phyloP scores from a whole-genome alignment of 2,329 filamentous ascomycete species.

The Clarireedia monteithiana region DNA sequence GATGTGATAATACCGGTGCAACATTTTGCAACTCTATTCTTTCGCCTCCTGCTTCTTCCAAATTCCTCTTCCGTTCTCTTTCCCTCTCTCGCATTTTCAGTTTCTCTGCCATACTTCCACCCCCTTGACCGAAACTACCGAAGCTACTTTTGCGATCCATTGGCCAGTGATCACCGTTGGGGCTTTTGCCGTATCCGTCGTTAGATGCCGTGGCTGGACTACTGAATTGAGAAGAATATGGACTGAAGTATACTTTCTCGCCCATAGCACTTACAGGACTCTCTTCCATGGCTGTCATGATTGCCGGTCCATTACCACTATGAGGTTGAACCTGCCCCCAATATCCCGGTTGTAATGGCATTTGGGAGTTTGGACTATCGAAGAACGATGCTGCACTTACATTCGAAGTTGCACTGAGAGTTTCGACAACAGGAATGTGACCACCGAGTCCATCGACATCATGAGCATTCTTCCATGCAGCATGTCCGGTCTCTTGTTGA shows the following conservation, averaged over 20 bases:
- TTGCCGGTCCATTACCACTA: conserved; percentile 30
- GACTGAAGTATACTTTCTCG: conserved; percentile 44
- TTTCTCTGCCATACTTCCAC: conserved; percentile 6
- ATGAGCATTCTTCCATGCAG: conserved; percentile 18
- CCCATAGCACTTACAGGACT: conserved; percentile 31
- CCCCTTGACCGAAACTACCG: neutral
- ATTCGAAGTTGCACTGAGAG: conserved; percentile 20
- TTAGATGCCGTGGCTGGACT: conserved; percentile 38
- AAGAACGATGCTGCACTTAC: conserved; percentile 26
- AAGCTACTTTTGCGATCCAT: conserved; percentile 17
- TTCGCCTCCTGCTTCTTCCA: conserved; percentile 15
- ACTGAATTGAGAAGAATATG: conserved; percentile 52
- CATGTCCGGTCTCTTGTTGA: conserved; percentile 20
- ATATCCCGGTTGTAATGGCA: conserved; percentile 35
- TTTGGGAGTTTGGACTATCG: conserved; percentile 48
- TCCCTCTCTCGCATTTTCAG: conserved; percentile 3
- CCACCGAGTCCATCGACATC: conserved; percentile 2
- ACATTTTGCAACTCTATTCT: conserved; percentile 23
- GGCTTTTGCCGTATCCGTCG: conserved; percentile 4
- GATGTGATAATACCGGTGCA: conserved; percentile 23
- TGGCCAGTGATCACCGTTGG: conserved; percentile 15
- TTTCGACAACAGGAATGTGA: conserved; percentile 5
- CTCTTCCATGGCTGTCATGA: conserved; percentile 4
- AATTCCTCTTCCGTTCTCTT: conserved; percentile 9
- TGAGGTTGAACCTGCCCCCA: conserved; percentile 34